Evolutionary conservation across 2,329 filamentous ascomycete genomes (phyloP), one percentile per base, ranked within the genome.

Genomic region (Penicillium rolfsii): DNA sequence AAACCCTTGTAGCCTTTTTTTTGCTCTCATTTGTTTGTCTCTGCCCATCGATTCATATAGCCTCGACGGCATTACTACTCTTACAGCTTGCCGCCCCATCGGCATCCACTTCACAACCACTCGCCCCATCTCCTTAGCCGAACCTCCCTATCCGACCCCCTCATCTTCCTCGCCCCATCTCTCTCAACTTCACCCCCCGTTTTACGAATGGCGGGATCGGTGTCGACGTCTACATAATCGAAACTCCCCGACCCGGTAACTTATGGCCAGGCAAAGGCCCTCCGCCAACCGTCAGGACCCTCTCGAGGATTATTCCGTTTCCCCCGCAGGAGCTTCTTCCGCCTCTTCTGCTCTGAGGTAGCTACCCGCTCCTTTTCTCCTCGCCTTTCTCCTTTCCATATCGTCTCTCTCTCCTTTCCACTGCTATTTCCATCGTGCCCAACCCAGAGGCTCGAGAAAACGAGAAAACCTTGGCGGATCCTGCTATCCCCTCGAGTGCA

Each of bases 221-320:
- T 70, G 61, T 68, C 61, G 65, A 70, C 67, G 65, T 73, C 68
- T 65, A 74, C 71, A 60, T 61, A 66, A 71, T 70, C 67, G 52
- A 71, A 67, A 43, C 45, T 28, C 68, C 70, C 68, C 67, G 71
- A 73, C 63, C 73, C 68, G 70, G 70, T 70, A 74, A 79, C 77
- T 75, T 79, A 80, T 81, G 79, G 78, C 77, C 76, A 79, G 76
- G 71, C 77, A 76, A 77, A 77, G 73, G 75, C 74, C 76, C 72
- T 74, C 73, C 73, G 68, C 71, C 75, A 74, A 76, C 71, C 75
- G 74, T 70, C 77, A 79, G 74, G 74, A 77, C 75, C 73, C 73
- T 71, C 71, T 74, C 69, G 75, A 79, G 73, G 74, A 76, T 72
- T 70, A 74, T 72, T 70, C 74, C 68, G 64, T 72, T 58, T 67